Percentiles rank a stretch among this genome's conserved stretches.
These are phyloP conservation scores for Penicillium thymicola DNA, from an alignment of 2,329 filamentous ascomycete species.

Conservation along the genomic window DNA sequence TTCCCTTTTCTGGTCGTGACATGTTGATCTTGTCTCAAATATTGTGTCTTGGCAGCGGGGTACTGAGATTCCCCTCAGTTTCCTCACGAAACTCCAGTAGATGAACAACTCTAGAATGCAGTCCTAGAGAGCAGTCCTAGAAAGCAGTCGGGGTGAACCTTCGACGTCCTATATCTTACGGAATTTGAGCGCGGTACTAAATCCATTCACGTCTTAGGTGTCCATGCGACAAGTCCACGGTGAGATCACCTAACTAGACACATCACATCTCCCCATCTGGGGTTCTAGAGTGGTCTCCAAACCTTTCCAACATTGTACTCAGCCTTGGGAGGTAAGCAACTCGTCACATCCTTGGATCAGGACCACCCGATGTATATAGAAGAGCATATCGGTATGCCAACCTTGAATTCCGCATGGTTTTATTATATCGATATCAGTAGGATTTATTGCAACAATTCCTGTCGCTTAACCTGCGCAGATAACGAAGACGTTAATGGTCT, in stretches of 20 bases:
- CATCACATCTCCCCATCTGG: background rate
- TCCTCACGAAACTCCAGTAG: background rate
- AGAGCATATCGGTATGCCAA: background rate
- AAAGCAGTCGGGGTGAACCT: too few species aligned
- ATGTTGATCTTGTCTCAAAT: background rate
- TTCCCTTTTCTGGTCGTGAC: background rate
- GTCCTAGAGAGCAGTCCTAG: too few species aligned
- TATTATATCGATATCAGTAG: background rate
- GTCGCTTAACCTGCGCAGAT: too few species aligned
- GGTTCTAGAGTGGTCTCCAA: background rate
- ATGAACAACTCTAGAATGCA: background rate
- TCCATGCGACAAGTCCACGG: background rate
- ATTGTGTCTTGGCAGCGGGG: background rate
- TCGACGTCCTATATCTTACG: background rate
- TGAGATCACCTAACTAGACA: background rate
- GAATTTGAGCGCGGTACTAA: background rate
- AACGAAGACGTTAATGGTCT: too few species aligned
- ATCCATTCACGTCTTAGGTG: background rate
- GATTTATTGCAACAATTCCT: background rate
- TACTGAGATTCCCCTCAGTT: background rate
- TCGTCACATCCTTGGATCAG: background rate
- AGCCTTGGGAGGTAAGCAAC: background rate
- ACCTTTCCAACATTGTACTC: too few species aligned
- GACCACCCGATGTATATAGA: background rate
- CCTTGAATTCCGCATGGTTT: too few species aligned